A percentile compares a stretch with the other conserved stretches of the same genome.
Conservation (phyloP, 371 early-diverging fungal genomes). For the Apophysomyces elegans region DNA sequence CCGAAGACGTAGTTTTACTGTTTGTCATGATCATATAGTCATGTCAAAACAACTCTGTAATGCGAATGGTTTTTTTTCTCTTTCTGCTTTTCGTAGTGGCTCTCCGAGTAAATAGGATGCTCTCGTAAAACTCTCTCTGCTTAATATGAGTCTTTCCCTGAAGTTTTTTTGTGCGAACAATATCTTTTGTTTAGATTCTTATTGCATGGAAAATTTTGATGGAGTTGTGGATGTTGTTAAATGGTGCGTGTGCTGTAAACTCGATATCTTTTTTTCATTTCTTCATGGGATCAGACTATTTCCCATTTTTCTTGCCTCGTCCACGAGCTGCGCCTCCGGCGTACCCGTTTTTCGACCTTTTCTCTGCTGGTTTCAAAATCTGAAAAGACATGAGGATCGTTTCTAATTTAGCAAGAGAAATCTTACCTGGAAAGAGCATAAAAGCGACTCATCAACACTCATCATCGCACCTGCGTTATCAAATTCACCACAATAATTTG, state of each 20-base stretch:
- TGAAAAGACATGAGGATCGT: slow-evolving; percentile 26
- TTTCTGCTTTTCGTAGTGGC: too few relatives aligned
- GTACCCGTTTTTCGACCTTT: slow-evolving; percentile 58
- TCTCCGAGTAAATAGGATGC: too few relatives aligned
- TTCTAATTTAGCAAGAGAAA: background rate
- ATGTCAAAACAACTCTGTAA: too few relatives aligned
- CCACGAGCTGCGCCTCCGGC: slow-evolving; percentile 58
- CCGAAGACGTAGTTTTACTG: too few relatives aligned
- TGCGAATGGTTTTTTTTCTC: too few relatives aligned
- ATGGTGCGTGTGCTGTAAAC: background rate
- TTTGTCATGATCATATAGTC: too few relatives aligned
- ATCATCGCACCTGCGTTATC: slow-evolving; percentile 98
- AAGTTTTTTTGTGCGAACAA: background rate
- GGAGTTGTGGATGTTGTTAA: slow-evolving; percentile 3
- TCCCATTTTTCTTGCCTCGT: slow-evolving; percentile 59
- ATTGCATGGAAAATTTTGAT: background rate
- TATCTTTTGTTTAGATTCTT: background rate
- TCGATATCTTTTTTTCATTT: background rate
- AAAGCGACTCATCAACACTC: slow-evolving; percentile 95
- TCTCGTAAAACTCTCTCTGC: too few relatives aligned
- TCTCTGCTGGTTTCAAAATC: slow-evolving; percentile 82
- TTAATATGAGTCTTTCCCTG: background rate
- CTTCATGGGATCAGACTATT: background rate
- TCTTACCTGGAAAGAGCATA: slow-evolving; percentile 83
- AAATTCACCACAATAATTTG: slow-evolving; percentile 71